Evolutionary conservation across 495 filamentous ascomycete species (phyloP), one percentile per base, ranked within the genome.

Genomic region (Venustampulla echinocandica): DNA sequence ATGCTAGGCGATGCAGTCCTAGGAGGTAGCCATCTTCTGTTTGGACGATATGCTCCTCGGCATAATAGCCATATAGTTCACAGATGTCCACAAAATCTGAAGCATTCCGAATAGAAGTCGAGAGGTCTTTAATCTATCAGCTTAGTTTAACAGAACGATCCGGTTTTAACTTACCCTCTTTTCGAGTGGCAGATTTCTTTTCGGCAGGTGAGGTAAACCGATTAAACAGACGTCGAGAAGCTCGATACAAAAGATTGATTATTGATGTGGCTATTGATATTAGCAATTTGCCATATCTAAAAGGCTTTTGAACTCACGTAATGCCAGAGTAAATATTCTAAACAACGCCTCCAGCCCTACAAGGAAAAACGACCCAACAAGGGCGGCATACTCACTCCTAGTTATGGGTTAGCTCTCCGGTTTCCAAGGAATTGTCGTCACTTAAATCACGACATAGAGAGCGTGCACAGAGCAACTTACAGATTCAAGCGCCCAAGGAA

Each of bases 11-110:
- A 65, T 98, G 92, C 47, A 98, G 62, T 10, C 90, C 90, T 5
- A 98, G 79, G 17, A 98, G 71, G 63, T 95, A 98, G 3, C 92
- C 92, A 70, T 98, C 92, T 36, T 75, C 73, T 1, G 92, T 98
- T 66, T 95, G 90, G 18, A 95, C 82, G 22, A 98, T 80, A 63
- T 98, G 92, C 63, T 98, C 92, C 60, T 98, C 92, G 10, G 90
- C 82, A 56, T 85, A 81, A 61, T 94, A 98, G 21, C 86, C 88
- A 59, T 81, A 94, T 19, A 93, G 67, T 22, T 81, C 77, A 62
- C 93, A 96, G 7, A 98, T 74, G 56, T 96, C 93, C 20, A 86
- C 80, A 55, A 98, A 97, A 52, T 96, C 92, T 23, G 83, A 81
- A 10, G 90, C 86, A 53, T 86, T 69, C 51, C 75, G 68, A 49